Evolutionary conservation across 352 stramenopile species (phyloP), one percentile per base, ranked within the genome.

Genomic region (Globisporangium uncinulatum): DNA sequence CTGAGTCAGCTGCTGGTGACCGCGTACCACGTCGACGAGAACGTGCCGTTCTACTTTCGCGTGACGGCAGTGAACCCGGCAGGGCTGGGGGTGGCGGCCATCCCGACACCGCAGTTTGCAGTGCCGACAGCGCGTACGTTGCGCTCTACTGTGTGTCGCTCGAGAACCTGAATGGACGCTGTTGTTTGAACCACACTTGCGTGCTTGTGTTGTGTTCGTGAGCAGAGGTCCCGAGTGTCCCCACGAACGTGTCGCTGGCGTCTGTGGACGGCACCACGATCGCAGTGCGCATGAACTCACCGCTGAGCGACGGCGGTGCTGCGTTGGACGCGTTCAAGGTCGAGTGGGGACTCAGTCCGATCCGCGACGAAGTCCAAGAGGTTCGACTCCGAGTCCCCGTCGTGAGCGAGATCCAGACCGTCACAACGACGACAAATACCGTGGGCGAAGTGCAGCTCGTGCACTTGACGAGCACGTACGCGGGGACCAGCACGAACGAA

Each of bases 31-130:
- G 74, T 99, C 2, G 88, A 98, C 42, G 85, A 98, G 52, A 97
- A 97, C 32, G 88, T 98, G 6, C 77, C 89, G 10, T 98, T 98
- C 60, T 98, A 97, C 66, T 92, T 98, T 54, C 81, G 92, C 15
- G 94, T 98, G 19, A 90, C 83, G 6, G 95, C 95, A 24, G 89
- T 94, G 21, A 98, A 98, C 58, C 69, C 79, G 10, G 70, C 94
- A 17, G 95, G 95, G 9, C 50, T 67, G 6, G 90, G 96, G 4
- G 54, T 61, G 2, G 59, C 65, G 2, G 63, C 84, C 0, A 73
- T 96, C 13, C 87, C 93, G 19, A 88, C 80, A 0, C 84, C 94
- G 6, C 86, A 91, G 54, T 95, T 87, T 42, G 77, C 75, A 6
- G 81, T 96, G 15, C 95, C 96, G 7, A 87, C 88, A 32, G 75